Base-by-base conservation (phyloP, 202 grass and related monocot genomes). In the Setaria italica region DNA sequence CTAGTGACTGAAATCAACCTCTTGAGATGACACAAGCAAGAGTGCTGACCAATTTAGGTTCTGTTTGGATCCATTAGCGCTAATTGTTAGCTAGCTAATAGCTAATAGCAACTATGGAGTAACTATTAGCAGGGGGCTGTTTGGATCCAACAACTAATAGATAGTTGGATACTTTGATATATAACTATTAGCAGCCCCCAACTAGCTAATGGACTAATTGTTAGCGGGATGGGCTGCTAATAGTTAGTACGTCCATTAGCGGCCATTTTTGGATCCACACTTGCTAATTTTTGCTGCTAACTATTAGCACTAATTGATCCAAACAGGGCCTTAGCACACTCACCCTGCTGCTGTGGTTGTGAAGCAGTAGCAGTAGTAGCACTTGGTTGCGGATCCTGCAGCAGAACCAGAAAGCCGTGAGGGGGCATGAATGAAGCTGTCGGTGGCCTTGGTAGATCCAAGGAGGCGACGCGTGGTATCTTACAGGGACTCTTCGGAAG, bases 401-500 rank as follows among this genome's bases (percentile, higher is more conserved):
- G 62, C 13, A 25, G 47, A 15, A 58, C 49, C 63, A 53, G 45
- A n/a, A 20, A 1, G 4, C 21, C 9, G 3, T 73, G 20, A n/a
- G 35, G 47, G 3, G 69, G 8, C 25, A 78, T 50, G 43, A 80
- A 17, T 67, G 5, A 45, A 59, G 25, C 13, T 54, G 56, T 45
- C 20, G 30, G 13, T 46, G 41, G 67, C 11, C 60, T 33, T 63
- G 12, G 60, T 6, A 33, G 60, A 63, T 63, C 60, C 60, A 70
- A 25, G 39, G 66, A 70, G 19, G 21, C n/a, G 67, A 12, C 19
- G 67, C 11, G 20, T 29, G 42, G 43, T 51, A 7, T 66, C 9
- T 39, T 90, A 98, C 97, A 76, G 97, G 97, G 2, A 99, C 93
- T 92, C 85, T 85, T 25, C 90, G 82, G 82, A 99, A 96, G 57